Conservation (phyloP, 2,329 filamentous ascomycete genomes). For the Trichothecium sympodiale region DNA sequence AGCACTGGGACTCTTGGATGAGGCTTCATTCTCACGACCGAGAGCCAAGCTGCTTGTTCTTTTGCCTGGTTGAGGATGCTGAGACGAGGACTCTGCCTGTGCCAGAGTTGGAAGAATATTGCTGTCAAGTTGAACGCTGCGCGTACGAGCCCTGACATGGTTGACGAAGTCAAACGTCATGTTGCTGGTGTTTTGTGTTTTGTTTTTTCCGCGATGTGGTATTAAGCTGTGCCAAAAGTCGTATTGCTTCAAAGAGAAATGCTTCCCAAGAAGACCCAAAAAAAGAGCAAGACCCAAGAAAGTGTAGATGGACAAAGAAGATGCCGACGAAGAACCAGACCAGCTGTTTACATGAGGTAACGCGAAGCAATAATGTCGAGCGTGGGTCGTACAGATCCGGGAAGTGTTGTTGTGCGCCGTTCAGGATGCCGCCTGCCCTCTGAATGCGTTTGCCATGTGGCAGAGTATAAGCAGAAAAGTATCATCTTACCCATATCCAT, state of each 20-base stretch:
- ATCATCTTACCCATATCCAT: constrained; percentile 29
- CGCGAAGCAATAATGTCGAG: not conserved
- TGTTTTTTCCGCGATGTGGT: not conserved
- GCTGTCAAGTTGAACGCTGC: constrained; percentile 38
- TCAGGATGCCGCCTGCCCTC: constrained; percentile 11
- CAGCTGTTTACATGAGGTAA: not conserved
- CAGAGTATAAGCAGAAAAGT: constrained; percentile 15
- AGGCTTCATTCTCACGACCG: constrained; percentile 7
- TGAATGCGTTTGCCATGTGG: constrained; percentile 15
- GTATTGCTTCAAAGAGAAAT: constrained; percentile 13
- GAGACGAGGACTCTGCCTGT: not conserved
- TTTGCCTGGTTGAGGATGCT: constrained; percentile 11
- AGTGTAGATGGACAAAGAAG: constrained; percentile 26
- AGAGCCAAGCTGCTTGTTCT: constrained; percentile 22
- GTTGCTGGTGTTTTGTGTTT: too few relatives aligned
- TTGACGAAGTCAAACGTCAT: constrained; percentile 31
- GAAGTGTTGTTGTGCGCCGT: not conserved
- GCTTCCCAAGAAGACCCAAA: constrained; percentile 19
- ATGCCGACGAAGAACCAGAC: not conserved
- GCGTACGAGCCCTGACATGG: constrained; percentile 32
- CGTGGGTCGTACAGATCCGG: not conserved
- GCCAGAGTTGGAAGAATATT: constrained; percentile 7
- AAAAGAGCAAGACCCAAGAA: constrained; percentile 31
- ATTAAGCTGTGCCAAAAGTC: constrained; percentile 9
- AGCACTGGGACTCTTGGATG: constrained; percentile 4